Conservation (phyloP, 495 filamentous ascomycete genomes). For the Penicillium turbatum region DNA sequence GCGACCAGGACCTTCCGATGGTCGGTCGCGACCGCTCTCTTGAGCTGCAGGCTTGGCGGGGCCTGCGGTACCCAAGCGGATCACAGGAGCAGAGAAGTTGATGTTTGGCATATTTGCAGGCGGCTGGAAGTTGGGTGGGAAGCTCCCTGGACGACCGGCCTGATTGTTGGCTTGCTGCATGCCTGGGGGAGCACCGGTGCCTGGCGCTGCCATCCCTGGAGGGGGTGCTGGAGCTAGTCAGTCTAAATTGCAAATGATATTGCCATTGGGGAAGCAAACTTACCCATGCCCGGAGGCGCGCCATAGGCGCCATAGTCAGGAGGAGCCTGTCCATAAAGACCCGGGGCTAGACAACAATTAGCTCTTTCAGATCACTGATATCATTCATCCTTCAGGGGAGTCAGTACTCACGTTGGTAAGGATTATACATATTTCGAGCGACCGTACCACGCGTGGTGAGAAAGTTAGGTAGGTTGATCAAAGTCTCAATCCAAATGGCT, state of each 20-base stretch:
- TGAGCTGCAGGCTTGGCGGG: constrained; percentile 61
- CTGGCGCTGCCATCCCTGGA: constrained; percentile 58
- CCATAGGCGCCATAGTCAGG: constrained; percentile 70
- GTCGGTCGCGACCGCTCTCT: constrained; percentile 45
- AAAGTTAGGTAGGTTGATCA: neutral
- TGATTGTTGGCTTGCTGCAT: constrained; percentile 68
- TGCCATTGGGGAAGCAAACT: constrained; percentile 25
- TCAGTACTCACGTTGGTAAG: constrained; percentile 67
- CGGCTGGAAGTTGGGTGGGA: constrained; percentile 82
- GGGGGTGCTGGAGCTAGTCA: constrained; percentile 32
- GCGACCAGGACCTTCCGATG: constrained; percentile 46
- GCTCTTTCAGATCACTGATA: neutral
- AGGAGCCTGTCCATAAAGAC: constrained; percentile 60
- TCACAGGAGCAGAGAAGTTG: constrained; percentile 96
- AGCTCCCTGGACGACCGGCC: constrained; percentile 68
- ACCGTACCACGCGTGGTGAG: neutral
- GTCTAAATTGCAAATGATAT: constrained; percentile 12
- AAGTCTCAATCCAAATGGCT: constrained; percentile 5
- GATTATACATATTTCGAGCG: constrained; percentile 63
- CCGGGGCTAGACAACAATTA: constrained; percentile 33
- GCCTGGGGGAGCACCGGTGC: constrained; percentile 72
- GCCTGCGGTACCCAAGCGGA: constrained; percentile 74
- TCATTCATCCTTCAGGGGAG: neutral
- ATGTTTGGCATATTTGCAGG: constrained; percentile 94
- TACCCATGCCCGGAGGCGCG: constrained; percentile 84